Evolutionary conservation across 2,329 filamentous ascomycete genomes (phyloP), one percentile per base, ranked within the genome.

Genomic region (Fusarium anthophilum): DNA sequence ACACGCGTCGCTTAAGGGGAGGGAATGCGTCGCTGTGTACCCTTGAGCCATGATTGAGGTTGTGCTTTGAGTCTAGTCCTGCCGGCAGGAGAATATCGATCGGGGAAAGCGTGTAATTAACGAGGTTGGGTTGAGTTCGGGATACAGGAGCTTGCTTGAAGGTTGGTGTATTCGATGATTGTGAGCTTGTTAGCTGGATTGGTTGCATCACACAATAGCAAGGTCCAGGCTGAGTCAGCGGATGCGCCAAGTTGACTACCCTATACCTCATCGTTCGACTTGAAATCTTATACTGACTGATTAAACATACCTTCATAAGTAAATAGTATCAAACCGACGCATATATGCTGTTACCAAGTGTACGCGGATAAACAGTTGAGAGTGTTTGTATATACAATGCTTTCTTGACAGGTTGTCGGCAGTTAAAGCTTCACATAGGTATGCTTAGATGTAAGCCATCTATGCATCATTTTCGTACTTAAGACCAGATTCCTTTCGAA

Each of bases 401-500:
- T 41, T 9, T 30, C 15, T 28, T 18, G 20, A 39, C n/a, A 54
- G 20, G 35, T 28, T 13, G 11, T 54, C 15, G 18, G 18, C 39
- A 20, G 10, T 51, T 12, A 51, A 18, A 35, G 12, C 17, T 35
- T 24, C n/a, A 35, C n/a, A 14, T 17, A 35, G 32, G 32, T 9
- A 24, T 10, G 20, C 26, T 15, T 22, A 51, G 6, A 28, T 28
- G 26, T 8, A 4, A 2, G 20, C 20, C 15, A 22, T 26, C 58
- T 60, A 77, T 12, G 59, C 65, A 54, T 70, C 62, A n/a, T 93
- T 94, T 79, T 94, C 92, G 83, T 91, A 97, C 62, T 90, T 87
- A 76, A 98, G 82, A 0, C 94, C 94, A 35, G 89, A 89, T 80
- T 94, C 92, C 83, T 92, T 85, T 77, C 95, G 89, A 62, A 93